phyloP scores from a whole-genome alignment of 148 eudicot genomes.

The Linanthus parryae region DNA sequence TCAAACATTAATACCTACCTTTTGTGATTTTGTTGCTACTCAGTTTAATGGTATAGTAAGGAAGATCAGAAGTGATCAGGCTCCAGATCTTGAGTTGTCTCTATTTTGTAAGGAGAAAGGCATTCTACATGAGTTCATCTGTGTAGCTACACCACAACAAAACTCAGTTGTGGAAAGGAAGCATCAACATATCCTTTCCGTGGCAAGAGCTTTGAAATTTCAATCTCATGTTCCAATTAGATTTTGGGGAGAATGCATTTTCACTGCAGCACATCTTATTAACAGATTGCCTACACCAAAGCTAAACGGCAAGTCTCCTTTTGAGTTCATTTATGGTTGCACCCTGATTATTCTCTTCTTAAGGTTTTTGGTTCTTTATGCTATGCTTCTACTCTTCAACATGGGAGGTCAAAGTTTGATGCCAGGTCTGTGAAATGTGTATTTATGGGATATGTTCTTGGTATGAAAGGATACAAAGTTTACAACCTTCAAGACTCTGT shows the following conservation, averaged over 20 bases:
- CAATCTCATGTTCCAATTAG: background rate
- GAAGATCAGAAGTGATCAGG: too few relatives aligned
- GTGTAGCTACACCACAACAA: background rate
- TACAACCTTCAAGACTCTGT: background rate
- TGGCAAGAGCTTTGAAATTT: background rate
- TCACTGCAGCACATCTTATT: background rate
- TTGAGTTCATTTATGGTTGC: background rate
- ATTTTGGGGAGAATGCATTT: background rate
- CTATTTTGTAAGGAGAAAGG: too few relatives aligned
- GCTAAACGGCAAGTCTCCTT: background rate
- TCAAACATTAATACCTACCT: too few relatives aligned
- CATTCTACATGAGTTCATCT: background rate
- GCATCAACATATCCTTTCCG: background rate
- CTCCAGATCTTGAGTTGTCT: too few relatives aligned
- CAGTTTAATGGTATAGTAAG: too few relatives aligned
- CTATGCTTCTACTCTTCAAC: background rate
- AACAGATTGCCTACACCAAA: background rate
- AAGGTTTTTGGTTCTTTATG: background rate
- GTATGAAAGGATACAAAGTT: background rate
- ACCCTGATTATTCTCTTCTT: background rate
- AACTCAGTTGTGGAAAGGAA: background rate
- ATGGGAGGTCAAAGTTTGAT: background rate
- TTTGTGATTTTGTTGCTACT: too few relatives aligned
- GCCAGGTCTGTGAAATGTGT: background rate
- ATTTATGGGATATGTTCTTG: background rate